These are phyloP conservation scores for Plasmodium gonderi DNA, from an alignment of 169 alveolate species.

Conservation along the genomic window DNA sequence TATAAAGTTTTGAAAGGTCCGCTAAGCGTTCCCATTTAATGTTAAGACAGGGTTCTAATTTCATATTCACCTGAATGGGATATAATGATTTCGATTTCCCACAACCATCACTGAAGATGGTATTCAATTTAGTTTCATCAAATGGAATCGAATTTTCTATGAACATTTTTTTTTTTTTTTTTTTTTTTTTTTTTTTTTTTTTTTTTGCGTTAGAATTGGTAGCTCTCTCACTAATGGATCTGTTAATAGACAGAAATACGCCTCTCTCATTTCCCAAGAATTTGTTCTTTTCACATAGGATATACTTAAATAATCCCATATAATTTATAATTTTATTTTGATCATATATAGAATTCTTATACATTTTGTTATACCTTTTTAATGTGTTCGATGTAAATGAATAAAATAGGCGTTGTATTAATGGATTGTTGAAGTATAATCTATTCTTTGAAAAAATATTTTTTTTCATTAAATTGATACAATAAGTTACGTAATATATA, in stretches of 20 bases:
- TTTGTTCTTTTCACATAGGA: slow-evolving; percentile 5
- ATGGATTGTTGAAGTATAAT: neutral
- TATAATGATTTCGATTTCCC: neutral
- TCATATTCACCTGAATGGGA: neutral
- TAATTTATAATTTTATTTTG: slow-evolving; percentile 3
- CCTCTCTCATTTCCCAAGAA: neutral
- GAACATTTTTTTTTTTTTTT: too few species aligned
- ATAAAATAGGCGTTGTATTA: neutral
- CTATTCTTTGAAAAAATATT: neutral
- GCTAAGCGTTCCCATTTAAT: neutral
- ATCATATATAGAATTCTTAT: neutral
- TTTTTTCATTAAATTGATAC: neutral
- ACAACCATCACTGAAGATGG: neutral
- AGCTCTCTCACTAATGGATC: neutral
- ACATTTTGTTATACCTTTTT: neutral
- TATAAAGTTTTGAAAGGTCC: neutral
- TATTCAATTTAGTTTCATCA: neutral
- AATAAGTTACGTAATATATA: slow-evolving; percentile 30
- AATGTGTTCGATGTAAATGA: neutral
- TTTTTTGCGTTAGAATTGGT: neutral
- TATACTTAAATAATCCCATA: neutral
- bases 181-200: too few species aligned
- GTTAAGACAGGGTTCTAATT: neutral
- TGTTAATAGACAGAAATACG: neutral
- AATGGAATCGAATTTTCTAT: neutral